phyloP scores from a whole-genome alignment of 1,284 basidiomycete genomes.

The Apiotrichum mycotoxinovorans region DNA sequence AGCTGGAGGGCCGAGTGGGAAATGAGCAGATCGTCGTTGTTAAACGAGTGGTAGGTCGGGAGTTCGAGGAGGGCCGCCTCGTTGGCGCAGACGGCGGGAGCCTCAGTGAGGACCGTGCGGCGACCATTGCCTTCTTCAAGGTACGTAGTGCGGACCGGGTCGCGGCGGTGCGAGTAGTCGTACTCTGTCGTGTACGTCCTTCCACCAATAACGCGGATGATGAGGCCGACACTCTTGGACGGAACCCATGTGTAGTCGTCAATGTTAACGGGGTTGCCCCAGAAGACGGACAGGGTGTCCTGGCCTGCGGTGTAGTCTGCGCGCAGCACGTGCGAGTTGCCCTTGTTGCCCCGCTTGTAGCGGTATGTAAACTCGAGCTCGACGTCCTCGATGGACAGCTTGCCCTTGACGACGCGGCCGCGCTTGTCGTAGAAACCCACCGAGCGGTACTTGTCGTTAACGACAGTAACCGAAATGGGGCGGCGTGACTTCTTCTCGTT shows the following conservation, averaged over 20 bases:
- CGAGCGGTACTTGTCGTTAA: background rate
- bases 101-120: conserved; percentile 4
- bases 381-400: background rate
- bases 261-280: conserved; percentile 8
- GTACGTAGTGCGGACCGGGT: conserved; percentile 7
- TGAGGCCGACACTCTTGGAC: conserved; percentile 10
- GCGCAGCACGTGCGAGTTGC: conserved; percentile 6
- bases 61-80: conserved; percentile 1
- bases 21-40: conserved; percentile 9
- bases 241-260: conserved; percentile 13
- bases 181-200: conserved; percentile 9
- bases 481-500: background rate
- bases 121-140: conserved; percentile 1
- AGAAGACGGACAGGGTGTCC: conserved; percentile 10
- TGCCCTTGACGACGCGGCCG: conserved; percentile 7
- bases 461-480: background rate
- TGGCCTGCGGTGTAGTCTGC: conserved; percentile 4
- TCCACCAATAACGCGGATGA: conserved; percentile 4
- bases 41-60: conserved; percentile 9
- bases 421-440: conserved; percentile 8
- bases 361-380: conserved; percentile 8
- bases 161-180: conserved; percentile 10
- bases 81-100: background rate
- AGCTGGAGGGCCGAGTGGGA: conserved; percentile 5
- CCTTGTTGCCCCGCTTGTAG: conserved; percentile 8